phyloP scores from a whole-genome alignment of 768 basidiomycete species.

The Pleurotus ostreatus region DNA sequence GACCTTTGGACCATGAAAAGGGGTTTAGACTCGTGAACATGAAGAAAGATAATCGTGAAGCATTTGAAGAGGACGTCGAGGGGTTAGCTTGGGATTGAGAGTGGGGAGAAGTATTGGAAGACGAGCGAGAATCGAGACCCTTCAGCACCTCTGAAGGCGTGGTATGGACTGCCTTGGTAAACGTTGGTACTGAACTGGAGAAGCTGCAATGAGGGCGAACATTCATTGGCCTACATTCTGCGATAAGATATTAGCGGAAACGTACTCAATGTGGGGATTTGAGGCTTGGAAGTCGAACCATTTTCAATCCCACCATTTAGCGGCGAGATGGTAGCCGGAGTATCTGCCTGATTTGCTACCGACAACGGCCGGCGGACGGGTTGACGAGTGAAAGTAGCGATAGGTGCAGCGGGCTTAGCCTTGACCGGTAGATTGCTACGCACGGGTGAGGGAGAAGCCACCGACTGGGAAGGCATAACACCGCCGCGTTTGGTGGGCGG shows the following conservation, averaged over 20 bases:
- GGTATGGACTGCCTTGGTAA: not conserved
- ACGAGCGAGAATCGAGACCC: constrained; percentile 17
- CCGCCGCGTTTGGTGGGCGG: constrained; percentile 52
- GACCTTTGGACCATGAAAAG: constrained; percentile 46
- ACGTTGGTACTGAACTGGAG: constrained; percentile 23
- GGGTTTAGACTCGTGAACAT: constrained; percentile 60
- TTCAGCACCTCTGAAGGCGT: constrained; percentile 35
- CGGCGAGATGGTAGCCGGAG: constrained; percentile 14
- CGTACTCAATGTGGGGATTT: constrained; percentile 51
- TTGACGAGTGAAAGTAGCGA: constrained; percentile 41
- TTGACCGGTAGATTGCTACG: constrained; percentile 23
- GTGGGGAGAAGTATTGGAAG: not conserved
- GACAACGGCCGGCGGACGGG: constrained; percentile 34
- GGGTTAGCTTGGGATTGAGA: too few relatives aligned
- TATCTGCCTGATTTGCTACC: constrained; percentile 20
- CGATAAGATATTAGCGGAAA: constrained; percentile 46
- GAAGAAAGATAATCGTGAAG: constrained; percentile 56
- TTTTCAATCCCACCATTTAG: constrained; percentile 28
- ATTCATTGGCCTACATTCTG: constrained; percentile 33
- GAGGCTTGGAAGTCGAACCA: constrained; percentile 62
- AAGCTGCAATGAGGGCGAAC: constrained; percentile 36
- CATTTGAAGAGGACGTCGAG: constrained; percentile 35
- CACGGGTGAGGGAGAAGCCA: constrained; percentile 41
- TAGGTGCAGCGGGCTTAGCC: constrained; percentile 24
- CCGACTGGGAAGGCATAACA: constrained; percentile 46